Evolutionary conservation across 2,329 filamentous ascomycete genomes (phyloP).

Genomic region (Aspergillus pseudoviridinutans): DNA sequence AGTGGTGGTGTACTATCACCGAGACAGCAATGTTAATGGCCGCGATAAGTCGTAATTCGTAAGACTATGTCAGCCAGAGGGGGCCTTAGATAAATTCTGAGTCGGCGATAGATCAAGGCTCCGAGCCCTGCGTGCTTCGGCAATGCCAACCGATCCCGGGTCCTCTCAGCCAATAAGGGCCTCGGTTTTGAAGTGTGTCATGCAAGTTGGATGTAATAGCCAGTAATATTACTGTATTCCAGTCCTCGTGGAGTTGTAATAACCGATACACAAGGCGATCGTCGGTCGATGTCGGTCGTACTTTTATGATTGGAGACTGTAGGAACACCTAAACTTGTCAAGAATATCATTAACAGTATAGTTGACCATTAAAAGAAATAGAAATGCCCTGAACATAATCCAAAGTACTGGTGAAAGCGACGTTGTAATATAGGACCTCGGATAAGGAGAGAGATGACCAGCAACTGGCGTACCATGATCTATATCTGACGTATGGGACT

Average conservation of each 20-base stretch:
- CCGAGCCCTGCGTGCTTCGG: conserved; percentile 23
- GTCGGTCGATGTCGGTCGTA: neutral
- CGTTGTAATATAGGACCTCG: neutral
- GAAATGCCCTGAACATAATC: neutral
- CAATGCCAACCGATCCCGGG: conserved; percentile 12
- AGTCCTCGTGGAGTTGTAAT: neutral
- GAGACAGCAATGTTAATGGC: neutral
- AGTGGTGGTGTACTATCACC: conserved; percentile 16
- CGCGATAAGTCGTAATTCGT: neutral
- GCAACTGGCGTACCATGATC: neutral
- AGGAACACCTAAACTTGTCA: neutral
- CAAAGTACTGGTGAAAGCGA: neutral
- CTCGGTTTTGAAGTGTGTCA: conserved; percentile 23
- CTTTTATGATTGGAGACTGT: neutral
- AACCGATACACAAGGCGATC: neutral
- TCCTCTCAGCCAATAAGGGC: conserved; percentile 26
- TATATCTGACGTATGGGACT: neutral
- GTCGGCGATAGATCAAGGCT: conserved; percentile 33
- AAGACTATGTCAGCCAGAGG: conserved; percentile 1
- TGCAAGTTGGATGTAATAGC: conserved; percentile 14
- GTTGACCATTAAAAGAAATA: neutral
- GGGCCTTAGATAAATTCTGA: conserved; percentile 15
- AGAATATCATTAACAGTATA: neutral
- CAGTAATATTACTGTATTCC: conserved; percentile 11
- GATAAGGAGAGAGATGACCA: neutral